Evolutionary conservation across 164 flowering plant genomes (phyloP), one percentile per base, ranked within the genome.

Genomic region (Vitis rotundifolia): DNA sequence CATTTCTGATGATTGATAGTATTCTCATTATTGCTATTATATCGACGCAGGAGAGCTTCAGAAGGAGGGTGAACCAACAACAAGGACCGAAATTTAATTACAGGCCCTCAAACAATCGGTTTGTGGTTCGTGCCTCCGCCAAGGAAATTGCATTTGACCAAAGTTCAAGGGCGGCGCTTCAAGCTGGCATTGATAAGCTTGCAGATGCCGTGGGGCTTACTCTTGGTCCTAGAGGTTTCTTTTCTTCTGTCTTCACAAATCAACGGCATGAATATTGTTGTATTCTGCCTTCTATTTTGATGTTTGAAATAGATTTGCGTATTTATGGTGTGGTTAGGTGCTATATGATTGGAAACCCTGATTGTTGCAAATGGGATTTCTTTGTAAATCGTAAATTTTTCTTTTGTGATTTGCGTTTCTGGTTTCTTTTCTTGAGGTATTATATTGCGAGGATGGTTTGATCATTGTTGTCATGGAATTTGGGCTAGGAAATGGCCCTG

Each of bases 151-250:
- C 97, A 0, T 95, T 93, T 73, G 99, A 91, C 75, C 96, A 95
- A 83, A 66, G 70, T 1, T 93, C 99, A 1, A 89, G 99, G 75
- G 11, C 81, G 0, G 91, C 93, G 2, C 82, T 95, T 48, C 99
- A 95, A 82, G 72, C 87, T 54, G 99, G 99, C 49, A 93, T 96
- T 61, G 98, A 96, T 76, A 96, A 93, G 80, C 94, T 95, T 61
- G 92, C 97, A 7, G 97, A 95, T 79, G 94, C 92, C 54, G 99
- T 95, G 8, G 99, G 94, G 1, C 91, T 95, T 47, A 95, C 98
- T 61, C 96, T 95, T 66, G 99, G 99, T 65, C 99, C 99, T 16
- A 88, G 97, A 78, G 99, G 99, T 95, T 80, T 62, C 56, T 47
- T 44, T 2, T 62, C 11, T 59, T 57, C 37, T 59, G 6, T 26